These are phyloP conservation scores for Calocybe cyanea DNA, from an alignment of 768 basidiomycete genomes.

Conservation along the genomic window DNA sequence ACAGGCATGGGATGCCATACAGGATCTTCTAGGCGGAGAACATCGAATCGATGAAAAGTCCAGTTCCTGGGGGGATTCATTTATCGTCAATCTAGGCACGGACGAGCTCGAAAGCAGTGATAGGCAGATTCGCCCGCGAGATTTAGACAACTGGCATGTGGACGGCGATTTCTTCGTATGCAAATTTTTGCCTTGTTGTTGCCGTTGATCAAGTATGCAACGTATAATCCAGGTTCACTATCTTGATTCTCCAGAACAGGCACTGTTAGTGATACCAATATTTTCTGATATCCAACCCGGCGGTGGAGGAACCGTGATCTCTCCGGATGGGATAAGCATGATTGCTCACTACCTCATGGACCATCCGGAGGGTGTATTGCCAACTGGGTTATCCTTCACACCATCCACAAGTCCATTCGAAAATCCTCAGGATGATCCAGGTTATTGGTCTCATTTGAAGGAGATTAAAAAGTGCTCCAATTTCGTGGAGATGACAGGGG, in stretches of 20 bases:
- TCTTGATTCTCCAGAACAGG: slow-evolving; percentile 66
- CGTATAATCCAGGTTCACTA: slow-evolving; percentile 40
- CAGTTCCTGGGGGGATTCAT: slow-evolving; percentile 52
- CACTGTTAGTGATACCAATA: slow-evolving; percentile 56
- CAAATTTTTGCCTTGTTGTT: background rate
- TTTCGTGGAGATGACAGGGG: slow-evolving; percentile 56
- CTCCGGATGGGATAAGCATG: slow-evolving; percentile 48
- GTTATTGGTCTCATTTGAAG: slow-evolving; percentile 41
- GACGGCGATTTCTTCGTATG: slow-evolving; percentile 56
- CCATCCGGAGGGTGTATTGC: slow-evolving; percentile 51
- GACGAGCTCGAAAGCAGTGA: slow-evolving; percentile 33
- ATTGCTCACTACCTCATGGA: slow-evolving; percentile 47
- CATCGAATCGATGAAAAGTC: slow-evolving; percentile 50
- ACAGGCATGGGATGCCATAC: slow-evolving; percentile 58
- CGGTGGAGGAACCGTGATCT: slow-evolving; percentile 60
- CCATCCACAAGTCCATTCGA: slow-evolving; percentile 37
- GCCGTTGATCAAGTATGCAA: background rate
- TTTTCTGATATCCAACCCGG: slow-evolving; percentile 51
- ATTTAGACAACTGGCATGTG: slow-evolving; percentile 63
- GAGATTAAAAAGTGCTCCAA: slow-evolving; percentile 37
- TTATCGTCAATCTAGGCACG: slow-evolving; percentile 60
- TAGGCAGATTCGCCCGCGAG: slow-evolving; percentile 30
- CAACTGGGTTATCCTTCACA: slow-evolving; percentile 41
- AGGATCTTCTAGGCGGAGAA: slow-evolving; percentile 56
- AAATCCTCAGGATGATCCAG: slow-evolving; percentile 34